Percentiles rank a stretch among this genome's conserved stretches.
These are phyloP conservation scores for Penicillium sp. DNA, from an alignment of 2,329 filamentous ascomycete species.

Conservation along the genomic window DNA sequence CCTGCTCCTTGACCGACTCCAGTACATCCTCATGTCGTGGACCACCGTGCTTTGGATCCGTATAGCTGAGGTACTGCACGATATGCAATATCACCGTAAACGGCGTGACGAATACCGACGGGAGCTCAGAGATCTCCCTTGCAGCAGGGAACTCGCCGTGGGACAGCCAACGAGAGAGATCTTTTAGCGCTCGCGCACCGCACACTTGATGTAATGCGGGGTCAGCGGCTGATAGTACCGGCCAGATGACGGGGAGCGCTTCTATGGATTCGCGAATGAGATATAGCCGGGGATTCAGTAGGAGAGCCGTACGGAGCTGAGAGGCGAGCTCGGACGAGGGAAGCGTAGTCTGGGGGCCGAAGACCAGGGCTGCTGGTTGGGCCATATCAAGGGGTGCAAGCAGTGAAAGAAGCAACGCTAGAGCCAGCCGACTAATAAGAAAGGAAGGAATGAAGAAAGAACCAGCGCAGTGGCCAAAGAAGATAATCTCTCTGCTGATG, in stretches of 20 bases:
- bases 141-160: background rate
- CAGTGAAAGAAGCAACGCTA: background rate
- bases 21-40: background rate
- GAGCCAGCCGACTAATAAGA: background rate
- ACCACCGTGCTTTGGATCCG: background rate
- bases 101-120: background rate
- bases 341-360: slow-evolving; percentile 1
- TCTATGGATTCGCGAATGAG: background rate
- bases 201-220: background rate
- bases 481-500: background rate
- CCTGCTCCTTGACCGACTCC: background rate
- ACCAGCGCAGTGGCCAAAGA: background rate
- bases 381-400: background rate
- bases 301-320: background rate
- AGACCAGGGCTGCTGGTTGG: background rate
- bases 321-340: background rate
- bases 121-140: background rate
- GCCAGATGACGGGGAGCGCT: background rate
- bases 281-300: background rate
- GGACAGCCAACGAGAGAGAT: background rate
- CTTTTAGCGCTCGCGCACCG: background rate
- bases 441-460: background rate
- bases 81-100: slow-evolving; percentile 4
- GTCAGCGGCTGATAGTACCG: background rate
- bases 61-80: slow-evolving; percentile 1